Conservation (phyloP, 495 filamentous ascomycete species). For the Venustampulla echinocandica region DNA sequence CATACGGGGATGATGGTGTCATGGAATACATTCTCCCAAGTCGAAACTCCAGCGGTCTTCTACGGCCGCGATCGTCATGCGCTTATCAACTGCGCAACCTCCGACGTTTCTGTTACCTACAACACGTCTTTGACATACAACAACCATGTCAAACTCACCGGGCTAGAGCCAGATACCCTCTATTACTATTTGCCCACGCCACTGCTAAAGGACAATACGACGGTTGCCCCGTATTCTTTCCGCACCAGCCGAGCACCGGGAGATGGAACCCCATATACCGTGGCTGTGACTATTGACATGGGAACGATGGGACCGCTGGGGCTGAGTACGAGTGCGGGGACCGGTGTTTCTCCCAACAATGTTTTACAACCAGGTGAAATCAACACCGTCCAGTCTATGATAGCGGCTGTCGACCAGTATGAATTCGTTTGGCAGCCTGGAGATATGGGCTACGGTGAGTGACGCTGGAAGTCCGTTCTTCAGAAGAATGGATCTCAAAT, state of each 20-base stretch:
- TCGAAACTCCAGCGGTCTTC: slow-evolving; percentile 33
- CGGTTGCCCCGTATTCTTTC: slow-evolving; percentile 23
- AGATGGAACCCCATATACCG: slow-evolving; percentile 38
- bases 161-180: slow-evolving; percentile 34
- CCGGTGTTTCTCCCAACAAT: slow-evolving; percentile 14
- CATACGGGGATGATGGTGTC: too few species aligned
- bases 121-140: slow-evolving; percentile 42
- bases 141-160: slow-evolving; percentile 36
- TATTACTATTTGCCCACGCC: slow-evolving; percentile 44
- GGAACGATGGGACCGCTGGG: slow-evolving; percentile 33
- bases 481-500: too few species aligned
- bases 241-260: slow-evolving; percentile 28
- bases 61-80: slow-evolving; percentile 30
- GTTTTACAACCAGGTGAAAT: slow-evolving; percentile 24
- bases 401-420: slow-evolving; percentile 15
- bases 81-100: slow-evolving; percentile 28
- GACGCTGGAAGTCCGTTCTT: too few species aligned
- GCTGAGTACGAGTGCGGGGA: slow-evolving; percentile 23
- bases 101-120: slow-evolving; percentile 37
- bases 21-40: slow-evolving; percentile 43
- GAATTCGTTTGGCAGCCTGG: slow-evolving; percentile 28
- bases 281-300: slow-evolving; percentile 43
- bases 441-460: slow-evolving; percentile 46
- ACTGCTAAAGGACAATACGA: slow-evolving; percentile 22
- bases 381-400: slow-evolving; percentile 30